These are phyloP conservation scores for Styphnolobium japonicum DNA, from an alignment of 306 rosid species.

Conservation along the genomic window DNA sequence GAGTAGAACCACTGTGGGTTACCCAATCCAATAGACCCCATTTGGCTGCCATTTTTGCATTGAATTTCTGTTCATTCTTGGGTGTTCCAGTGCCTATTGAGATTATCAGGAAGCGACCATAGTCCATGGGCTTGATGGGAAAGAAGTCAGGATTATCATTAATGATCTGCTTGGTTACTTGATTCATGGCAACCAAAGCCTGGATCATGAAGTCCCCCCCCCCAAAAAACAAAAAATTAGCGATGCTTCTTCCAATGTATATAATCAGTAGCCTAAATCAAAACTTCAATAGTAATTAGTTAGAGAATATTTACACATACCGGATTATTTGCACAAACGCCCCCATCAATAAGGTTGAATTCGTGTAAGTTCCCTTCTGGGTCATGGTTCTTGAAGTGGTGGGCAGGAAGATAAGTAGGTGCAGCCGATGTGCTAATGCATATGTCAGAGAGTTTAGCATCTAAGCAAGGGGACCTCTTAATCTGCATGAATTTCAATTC, in stretches of 20 bases:
- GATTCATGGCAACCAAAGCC: constrained; percentile 23
- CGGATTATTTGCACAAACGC: constrained; percentile 47
- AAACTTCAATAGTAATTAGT: not conserved
- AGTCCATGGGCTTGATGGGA: constrained; percentile 19
- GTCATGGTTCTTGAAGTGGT: constrained; percentile 34
- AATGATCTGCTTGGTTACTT: constrained; percentile 14
- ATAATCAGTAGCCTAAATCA: not conserved
- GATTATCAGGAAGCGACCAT: constrained; percentile 2
- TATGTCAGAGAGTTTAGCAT: constrained; percentile 42
- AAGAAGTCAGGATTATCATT: constrained; percentile 18
- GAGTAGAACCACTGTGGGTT: not conserved
- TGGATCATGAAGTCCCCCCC: not conserved
- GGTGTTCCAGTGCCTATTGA: constrained; percentile 32
- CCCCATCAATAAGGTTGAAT: constrained; percentile 52
- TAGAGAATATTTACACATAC: not conserved
- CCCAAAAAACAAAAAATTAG: constrained; percentile 37
- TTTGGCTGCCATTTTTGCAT: constrained; percentile 3
- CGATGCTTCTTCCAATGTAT: not conserved
- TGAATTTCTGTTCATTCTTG: constrained; percentile 12
- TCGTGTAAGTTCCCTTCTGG: constrained; percentile 17
- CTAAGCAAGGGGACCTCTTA: constrained; percentile 15
- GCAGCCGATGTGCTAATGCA: constrained; percentile 49
- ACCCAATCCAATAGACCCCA: constrained; percentile 30
- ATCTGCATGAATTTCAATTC: constrained; percentile 1
- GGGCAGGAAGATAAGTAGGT: constrained; percentile 41